Conservation (phyloP, 75 land plant species). For the Adiantum capillusveneris region DNA sequence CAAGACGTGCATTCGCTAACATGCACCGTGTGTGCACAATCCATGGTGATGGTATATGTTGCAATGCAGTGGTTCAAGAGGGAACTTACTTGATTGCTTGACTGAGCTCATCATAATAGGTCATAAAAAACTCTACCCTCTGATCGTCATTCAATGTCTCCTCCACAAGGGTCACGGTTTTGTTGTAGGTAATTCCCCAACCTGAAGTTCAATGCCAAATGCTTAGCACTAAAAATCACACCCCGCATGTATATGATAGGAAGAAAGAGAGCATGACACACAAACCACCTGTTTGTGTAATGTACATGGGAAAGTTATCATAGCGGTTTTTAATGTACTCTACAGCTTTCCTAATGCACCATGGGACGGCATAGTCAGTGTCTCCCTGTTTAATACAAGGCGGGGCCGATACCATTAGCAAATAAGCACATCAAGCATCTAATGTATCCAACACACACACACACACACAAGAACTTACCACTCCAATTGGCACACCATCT, state of each 20-base stretch:
- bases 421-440: no score
- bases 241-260: not conserved
- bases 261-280: not conserved
- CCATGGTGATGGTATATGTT: not conserved
- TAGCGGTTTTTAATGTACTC: slow-evolving; percentile 20
- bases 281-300: slow-evolving; percentile 11
- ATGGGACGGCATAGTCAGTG: slow-evolving; percentile 11
- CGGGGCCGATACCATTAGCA: no score
- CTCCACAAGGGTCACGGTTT: not conserved
- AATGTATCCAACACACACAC: no score
- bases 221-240: not conserved
- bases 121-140: not conserved
- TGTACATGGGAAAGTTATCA: slow-evolving; percentile 16
- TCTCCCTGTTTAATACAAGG: not conserved
- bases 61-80: not conserved
- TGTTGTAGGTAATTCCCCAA: slow-evolving; percentile 1
- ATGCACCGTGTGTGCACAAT: not conserved
- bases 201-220: not conserved
- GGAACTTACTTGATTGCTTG: not conserved
- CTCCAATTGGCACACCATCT: not conserved
- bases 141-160: slow-evolving; percentile 2
- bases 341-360: slow-evolving; percentile 16
- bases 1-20: not conserved
- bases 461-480: no score
- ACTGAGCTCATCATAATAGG: not conserved